A percentile compares a stretch with the other conserved stretches of the same genome.
Conservation (phyloP, 257 asterid species). For the Cinchona pubescens region DNA sequence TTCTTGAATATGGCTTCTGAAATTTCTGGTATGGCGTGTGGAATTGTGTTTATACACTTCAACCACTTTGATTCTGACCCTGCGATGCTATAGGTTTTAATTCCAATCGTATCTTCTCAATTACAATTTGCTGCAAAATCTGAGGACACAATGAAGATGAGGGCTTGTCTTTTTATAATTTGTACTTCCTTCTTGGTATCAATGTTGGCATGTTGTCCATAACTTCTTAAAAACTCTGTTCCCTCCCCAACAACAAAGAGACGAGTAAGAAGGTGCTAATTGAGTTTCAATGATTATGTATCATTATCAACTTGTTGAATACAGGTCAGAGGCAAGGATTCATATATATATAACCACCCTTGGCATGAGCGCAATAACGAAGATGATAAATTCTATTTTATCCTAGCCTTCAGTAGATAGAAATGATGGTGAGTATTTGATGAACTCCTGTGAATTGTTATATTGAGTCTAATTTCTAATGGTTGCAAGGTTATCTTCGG, state of each 20-base stretch:
- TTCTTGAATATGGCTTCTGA: neutral
- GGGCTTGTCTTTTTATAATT: slow-evolving; percentile 69
- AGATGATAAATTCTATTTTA: slow-evolving; percentile 46
- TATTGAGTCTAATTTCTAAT: slow-evolving; percentile 18
- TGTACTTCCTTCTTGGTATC: slow-evolving; percentile 82
- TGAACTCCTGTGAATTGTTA: neutral
- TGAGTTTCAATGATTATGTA: neutral
- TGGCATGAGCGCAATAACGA: slow-evolving; percentile 48
- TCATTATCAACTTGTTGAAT: slow-evolving; percentile 7
- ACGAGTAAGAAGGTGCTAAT: neutral
- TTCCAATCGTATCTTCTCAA: slow-evolving; percentile 59
- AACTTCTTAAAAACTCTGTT: no score
- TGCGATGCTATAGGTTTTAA: slow-evolving; percentile 60
- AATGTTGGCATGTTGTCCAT: slow-evolving; percentile 12
- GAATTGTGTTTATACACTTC: no score
- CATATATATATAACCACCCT: slow-evolving; percentile 49
- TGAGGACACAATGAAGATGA: slow-evolving; percentile 53
- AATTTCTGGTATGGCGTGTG: neutral
- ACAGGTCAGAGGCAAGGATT: slow-evolving; percentile 62
- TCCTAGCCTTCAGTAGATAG: slow-evolving; percentile 56
- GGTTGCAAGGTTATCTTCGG: slow-evolving; percentile 30
- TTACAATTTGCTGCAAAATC: slow-evolving; percentile 54
- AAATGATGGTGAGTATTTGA: slow-evolving; percentile 59
- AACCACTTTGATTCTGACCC: slow-evolving; percentile 18
- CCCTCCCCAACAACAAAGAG: neutral